Base-by-base conservation (phyloP, 2,329 filamentous ascomycete genomes). In the Penicillium corylophilum region DNA sequence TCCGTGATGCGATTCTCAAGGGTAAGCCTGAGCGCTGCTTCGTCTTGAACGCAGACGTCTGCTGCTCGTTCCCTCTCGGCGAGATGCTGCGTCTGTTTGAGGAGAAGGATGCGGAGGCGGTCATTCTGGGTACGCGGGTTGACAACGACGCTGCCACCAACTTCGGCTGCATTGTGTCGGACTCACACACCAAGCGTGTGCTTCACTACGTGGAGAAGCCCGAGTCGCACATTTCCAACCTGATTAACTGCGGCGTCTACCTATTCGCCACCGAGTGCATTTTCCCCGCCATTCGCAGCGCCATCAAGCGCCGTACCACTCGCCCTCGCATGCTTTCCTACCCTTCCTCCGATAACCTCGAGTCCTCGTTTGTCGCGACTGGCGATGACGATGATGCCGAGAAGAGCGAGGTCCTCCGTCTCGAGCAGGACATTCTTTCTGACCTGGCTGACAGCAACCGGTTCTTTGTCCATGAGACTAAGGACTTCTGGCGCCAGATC, bases 401-500 rank as follows among this genome's bases (percentile, higher is more conserved):
- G 73, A 87, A 88, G 75, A 93, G 85, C 69, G 87, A 95, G 66
- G 90, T 96, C 44, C 88, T 99, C 63, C 89, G 94, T 47, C 82
- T 99, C 50, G 94, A 99, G 78, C 94, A 97, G 77, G 94, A 99
- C 71, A 96, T 97, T 46, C 82, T 99, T 53, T 88, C 91, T 46
- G 93, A 97, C 68, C 85, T 97, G 67, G 93, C 94, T 55, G 94
- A 97, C 75, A 96, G 85, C 82, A 94, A 95, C 77, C 90, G 94
- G 73, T 99, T 99, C 80, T 97, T 91, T 75, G 94, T 97, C 28
- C 89, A 96, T 73, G 94, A 99, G 79, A 97, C 93, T 61, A 95
- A 95, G 78, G 94, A 97, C 73, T 99, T 99, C 75, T 99, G 94
- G 94, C 90, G 94, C 64, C 94, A 99, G 80, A 97, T 99, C 83